A percentile compares a stretch with the other conserved stretches of the same genome.
Conservation (phyloP, 441 rosid genomes). For the Mallotus repandus region DNA sequence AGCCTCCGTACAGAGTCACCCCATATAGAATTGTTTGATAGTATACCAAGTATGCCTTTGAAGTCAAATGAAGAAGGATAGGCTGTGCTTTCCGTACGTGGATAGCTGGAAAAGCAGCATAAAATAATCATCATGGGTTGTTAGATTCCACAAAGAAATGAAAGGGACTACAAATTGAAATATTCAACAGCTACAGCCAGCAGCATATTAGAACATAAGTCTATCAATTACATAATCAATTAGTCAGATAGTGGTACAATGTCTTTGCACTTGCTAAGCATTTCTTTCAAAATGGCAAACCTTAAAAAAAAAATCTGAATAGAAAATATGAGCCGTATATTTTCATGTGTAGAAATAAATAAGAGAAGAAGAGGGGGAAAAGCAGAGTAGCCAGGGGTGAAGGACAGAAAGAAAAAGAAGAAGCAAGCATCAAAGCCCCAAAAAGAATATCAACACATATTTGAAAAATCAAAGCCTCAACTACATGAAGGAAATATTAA, state of each 20-base stretch:
- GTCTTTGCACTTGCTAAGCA: background rate
- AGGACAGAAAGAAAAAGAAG: background rate
- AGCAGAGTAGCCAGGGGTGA: background rate
- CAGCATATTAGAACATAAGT: background rate
- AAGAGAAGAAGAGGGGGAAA: background rate
- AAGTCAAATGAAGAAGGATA: conserved; percentile 94
- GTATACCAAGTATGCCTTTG: conserved; percentile 63
- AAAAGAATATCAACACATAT: background rate
- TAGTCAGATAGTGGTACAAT: conserved; percentile 2
- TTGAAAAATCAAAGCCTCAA: background rate
- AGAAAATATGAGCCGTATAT: background rate
- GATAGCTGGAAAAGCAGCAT: conserved; percentile 54
- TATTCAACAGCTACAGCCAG: background rate
- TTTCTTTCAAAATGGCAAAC: background rate
- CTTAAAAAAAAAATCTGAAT: background rate
- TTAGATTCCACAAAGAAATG: conserved; percentile 13
- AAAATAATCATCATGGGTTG: conserved; percentile 10
- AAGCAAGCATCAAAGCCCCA: background rate
- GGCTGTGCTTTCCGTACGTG: conserved; percentile 95
- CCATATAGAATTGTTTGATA: conserved; percentile 59
- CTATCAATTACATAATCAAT: background rate
- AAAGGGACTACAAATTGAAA: background rate
- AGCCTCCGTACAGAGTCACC: conserved; percentile 53
- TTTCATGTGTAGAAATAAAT: background rate
- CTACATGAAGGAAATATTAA: background rate